phyloP scores from a whole-genome alignment of 306 rosid genomes.

The Comarum palustre region DNA sequence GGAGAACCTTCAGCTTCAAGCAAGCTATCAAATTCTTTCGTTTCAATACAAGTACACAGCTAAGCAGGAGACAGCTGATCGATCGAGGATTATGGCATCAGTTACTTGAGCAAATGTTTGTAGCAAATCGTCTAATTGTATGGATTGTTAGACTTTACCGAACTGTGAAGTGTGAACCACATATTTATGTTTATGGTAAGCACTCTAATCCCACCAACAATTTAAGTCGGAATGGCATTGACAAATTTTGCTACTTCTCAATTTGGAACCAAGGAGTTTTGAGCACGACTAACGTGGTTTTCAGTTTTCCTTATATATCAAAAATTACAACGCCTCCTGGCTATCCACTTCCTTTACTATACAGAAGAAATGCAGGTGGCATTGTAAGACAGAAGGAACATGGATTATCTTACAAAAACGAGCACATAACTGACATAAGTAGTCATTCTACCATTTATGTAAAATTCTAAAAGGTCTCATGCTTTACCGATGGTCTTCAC shows the following conservation, averaged over 20 bases:
- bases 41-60: neutral
- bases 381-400: conserved; percentile 26
- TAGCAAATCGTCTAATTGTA: no score
- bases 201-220: neutral
- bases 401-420: conserved; percentile 25
- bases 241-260: neutral
- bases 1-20: neutral
- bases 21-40: neutral
- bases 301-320: conserved; percentile 38
- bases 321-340: conserved; percentile 39
- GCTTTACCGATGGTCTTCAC: conserved; percentile 50
- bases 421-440: conserved; percentile 25
- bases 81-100: neutral
- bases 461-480: conserved; percentile 23
- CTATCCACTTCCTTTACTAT: conserved; percentile 48
- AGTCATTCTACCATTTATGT: conserved; percentile 26
- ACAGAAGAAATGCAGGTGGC: conserved; percentile 56
- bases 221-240: no score
- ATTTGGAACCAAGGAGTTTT: neutral
- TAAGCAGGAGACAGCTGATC: neutral
- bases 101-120: neutral
- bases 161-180: neutral
- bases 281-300: neutral
- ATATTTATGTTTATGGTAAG: neutral
- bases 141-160: neutral